These are phyloP conservation scores for Prinsepia uniflora DNA, from an alignment of 306 rosid species.

Conservation along the genomic window DNA sequence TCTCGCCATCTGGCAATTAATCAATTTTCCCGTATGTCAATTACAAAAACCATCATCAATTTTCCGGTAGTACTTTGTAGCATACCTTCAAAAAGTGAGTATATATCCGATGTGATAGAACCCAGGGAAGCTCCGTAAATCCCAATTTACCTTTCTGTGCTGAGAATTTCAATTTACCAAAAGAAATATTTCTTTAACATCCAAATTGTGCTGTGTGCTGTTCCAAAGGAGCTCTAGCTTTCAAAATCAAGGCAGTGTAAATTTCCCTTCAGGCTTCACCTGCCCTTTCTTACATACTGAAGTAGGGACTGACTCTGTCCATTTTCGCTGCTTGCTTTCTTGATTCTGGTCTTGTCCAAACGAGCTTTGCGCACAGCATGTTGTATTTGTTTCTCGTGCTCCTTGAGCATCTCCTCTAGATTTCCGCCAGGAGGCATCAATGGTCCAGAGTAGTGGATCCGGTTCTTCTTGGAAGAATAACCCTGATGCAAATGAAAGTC, in stretches of 20 bases:
- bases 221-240: conserved; percentile 24
- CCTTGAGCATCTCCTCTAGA: conserved; percentile 72
- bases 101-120: conserved; percentile 13
- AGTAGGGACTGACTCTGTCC: conserved; percentile 53
- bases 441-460: conserved; percentile 69
- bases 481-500: conserved; percentile 36
- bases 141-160: conserved; percentile 6
- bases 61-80: not conserved
- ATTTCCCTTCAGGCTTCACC: conserved; percentile 22
- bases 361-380: conserved; percentile 69
- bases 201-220: not conserved
- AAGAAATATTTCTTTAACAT: not conserved
- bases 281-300: conserved; percentile 29
- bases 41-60: not conserved
- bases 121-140: conserved; percentile 21
- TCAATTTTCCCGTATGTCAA: conserved; percentile 26
- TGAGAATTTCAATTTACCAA: conserved; percentile 9
- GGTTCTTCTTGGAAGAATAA: conserved; percentile 36
- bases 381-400: conserved; percentile 75
- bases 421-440: conserved; percentile 54
- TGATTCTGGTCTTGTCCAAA: conserved; percentile 47
- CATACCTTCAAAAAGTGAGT: conserved; percentile 24
- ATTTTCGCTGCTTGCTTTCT: conserved; percentile 31
- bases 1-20: conserved; percentile 17
- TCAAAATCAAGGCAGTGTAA: conserved; percentile 21